These are phyloP conservation scores for Boletus barrowsii DNA, from an alignment of 768 basidiomycete genomes.

Conservation along the genomic window DNA sequence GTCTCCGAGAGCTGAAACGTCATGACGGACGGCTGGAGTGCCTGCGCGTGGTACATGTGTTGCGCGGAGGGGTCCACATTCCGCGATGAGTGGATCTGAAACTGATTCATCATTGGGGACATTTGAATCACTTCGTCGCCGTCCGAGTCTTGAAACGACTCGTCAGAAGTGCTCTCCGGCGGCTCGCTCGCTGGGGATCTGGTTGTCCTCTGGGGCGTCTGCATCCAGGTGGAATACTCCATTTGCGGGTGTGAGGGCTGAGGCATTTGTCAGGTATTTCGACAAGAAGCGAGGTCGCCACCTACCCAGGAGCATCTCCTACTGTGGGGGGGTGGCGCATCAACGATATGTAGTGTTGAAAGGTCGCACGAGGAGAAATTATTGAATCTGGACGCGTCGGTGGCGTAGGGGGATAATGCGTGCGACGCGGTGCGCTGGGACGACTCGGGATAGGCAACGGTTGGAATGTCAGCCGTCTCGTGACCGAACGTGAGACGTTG, in stretches of 20 bases:
- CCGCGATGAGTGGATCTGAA: slow-evolving; percentile 24
- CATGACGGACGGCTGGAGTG: slow-evolving; percentile 27
- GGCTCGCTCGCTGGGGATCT: slow-evolving; percentile 30
- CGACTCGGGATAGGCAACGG: slow-evolving; percentile 27
- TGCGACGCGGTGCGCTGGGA: slow-evolving; percentile 31
- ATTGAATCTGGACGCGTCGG: slow-evolving; percentile 11
- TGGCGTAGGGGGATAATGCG: slow-evolving; percentile 13
- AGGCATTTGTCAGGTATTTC: slow-evolving; percentile 16
- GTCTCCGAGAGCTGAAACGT: slow-evolving; percentile 30
- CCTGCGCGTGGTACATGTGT: slow-evolving; percentile 8
- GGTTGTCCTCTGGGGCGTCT: slow-evolving; percentile 6
- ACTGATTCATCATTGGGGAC: slow-evolving; percentile 32
- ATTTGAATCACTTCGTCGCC: slow-evolving; percentile 24
- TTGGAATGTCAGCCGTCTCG: neutral
- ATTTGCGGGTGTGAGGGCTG: slow-evolving; percentile 19
- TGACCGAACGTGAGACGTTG: slow-evolving; percentile 11
- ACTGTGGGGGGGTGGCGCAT: slow-evolving; percentile 11
- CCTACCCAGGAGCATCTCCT: slow-evolving; percentile 29
- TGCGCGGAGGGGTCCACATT: slow-evolving; percentile 2
- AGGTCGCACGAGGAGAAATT: slow-evolving; percentile 11
- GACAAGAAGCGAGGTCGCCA: neutral
- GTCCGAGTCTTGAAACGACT: slow-evolving; percentile 30
- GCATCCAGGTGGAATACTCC: slow-evolving; percentile 14
- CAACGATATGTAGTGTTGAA: slow-evolving; percentile 5
- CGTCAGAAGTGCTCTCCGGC: slow-evolving; percentile 29